Percentiles rank a stretch among this genome's conserved stretches.
Conservation (phyloP, 2,329 filamentous ascomycete species). For the Aspergillus texensis region DNA sequence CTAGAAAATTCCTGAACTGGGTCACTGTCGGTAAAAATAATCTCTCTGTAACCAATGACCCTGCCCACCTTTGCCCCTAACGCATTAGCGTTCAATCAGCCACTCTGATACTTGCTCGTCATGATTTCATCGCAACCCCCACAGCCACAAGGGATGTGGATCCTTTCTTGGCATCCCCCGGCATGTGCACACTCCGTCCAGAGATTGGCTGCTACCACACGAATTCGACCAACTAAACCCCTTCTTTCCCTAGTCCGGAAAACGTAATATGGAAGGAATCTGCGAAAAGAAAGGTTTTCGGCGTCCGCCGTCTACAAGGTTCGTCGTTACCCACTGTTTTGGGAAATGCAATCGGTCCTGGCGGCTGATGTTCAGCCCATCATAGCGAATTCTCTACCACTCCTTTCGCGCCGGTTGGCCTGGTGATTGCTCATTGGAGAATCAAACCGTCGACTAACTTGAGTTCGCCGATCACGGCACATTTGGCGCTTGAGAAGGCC, state of each 20-base stretch:
- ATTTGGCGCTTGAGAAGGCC: background rate
- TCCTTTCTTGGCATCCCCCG: background rate
- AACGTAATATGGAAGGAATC: background rate
- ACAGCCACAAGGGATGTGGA: background rate
- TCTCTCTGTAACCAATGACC: constrained; percentile 5
- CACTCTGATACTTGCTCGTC: background rate
- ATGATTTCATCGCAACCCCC: constrained; percentile 1
- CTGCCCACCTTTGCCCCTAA: constrained; percentile 2
- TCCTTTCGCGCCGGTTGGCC: background rate
- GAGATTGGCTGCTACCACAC: background rate
- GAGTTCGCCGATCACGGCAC: constrained; percentile 3
- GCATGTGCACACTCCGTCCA: background rate
- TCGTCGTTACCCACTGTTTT: background rate
- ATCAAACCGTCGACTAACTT: background rate
- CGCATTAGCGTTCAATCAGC: constrained; percentile 1
- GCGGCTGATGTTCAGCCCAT: background rate
- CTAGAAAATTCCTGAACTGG: background rate
- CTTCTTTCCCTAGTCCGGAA: background rate
- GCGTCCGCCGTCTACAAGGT: background rate
- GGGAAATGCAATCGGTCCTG: background rate
- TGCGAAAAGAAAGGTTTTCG: background rate
- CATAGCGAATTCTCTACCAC: background rate
- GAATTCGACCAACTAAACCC: background rate
- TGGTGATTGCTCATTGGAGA: background rate
- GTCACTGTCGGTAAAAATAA: background rate